These are phyloP conservation scores for Tetrahymena thermophila DNA, from an alignment of 73 alveolate genomes.

Conservation along the genomic window DNA sequence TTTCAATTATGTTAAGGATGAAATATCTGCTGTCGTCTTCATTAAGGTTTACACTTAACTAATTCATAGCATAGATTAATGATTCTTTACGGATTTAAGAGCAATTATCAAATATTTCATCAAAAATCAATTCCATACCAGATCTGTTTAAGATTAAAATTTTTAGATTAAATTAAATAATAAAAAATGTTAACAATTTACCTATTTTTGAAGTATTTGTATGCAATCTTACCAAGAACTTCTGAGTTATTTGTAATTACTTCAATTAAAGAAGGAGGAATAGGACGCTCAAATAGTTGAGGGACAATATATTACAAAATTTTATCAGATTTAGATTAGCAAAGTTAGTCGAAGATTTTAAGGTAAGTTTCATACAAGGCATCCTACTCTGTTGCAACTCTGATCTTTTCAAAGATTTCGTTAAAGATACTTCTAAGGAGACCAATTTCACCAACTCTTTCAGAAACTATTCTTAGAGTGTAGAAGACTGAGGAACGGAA, in stretches of 20 bases:
- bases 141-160: background rate
- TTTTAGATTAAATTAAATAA: background rate
- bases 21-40: background rate
- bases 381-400: constrained; percentile 20
- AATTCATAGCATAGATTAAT: background rate
- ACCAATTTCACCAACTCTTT: constrained; percentile 6
- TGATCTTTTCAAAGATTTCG: constrained; percentile 7
- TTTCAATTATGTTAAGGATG: background rate
- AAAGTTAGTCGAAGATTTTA: constrained; percentile 12
- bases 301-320: constrained; percentile 11
- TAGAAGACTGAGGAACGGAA: constrained; percentile 8
- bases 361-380: constrained; percentile 7
- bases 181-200: background rate
- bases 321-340: constrained; percentile 16
- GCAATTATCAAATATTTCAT: background rate
- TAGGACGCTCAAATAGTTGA: constrained; percentile 16
- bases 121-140: background rate
- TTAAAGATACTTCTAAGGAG: constrained; percentile 6
- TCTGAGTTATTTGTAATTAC: constrained; percentile 23
- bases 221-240: constrained; percentile 9
- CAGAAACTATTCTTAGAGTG: constrained; percentile 15
- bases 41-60: background rate
- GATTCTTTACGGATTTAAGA: background rate
- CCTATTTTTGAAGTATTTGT: constrained; percentile 2
- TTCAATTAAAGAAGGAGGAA: constrained; percentile 21